Conservation (phyloP, 805 yeast genomes). For the Candida quercuum region DNA sequence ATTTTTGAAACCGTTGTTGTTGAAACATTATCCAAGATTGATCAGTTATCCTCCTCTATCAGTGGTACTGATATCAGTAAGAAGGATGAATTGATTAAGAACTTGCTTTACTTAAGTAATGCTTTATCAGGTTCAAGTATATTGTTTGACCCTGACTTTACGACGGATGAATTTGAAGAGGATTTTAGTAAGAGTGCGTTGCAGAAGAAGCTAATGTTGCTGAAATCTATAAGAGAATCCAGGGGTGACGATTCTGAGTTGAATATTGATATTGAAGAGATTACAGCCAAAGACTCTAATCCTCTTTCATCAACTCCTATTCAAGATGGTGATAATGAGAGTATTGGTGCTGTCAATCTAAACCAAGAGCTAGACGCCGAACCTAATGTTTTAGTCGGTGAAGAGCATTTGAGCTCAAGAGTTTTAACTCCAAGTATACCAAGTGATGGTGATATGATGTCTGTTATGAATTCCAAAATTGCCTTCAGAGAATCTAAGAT, state of each 20-base stretch:
- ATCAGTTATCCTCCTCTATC: constrained; percentile 26
- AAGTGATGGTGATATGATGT: constrained; percentile 28
- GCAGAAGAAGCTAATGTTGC: constrained; percentile 24
- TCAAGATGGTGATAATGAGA: constrained; percentile 15
- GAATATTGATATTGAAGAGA: constrained; percentile 33
- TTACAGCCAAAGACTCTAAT: constrained; percentile 26
- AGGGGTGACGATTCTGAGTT: constrained; percentile 30
- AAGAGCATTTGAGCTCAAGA: constrained; percentile 29
- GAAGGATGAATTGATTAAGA: constrained; percentile 50
- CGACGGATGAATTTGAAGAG: constrained; percentile 18
- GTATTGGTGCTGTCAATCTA: constrained; percentile 21
- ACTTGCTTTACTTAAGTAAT: constrained; percentile 52
- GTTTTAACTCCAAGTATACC: constrained; percentile 25
- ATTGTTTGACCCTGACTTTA: constrained; percentile 68
- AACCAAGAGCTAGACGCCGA: not conserved
- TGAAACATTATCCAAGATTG: constrained; percentile 38
- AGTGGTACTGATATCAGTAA: constrained; percentile 22
- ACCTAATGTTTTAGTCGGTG: constrained; percentile 33
- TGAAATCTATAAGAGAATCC: constrained; percentile 32
- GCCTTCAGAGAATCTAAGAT: constrained; percentile 56
- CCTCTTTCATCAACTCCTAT: constrained; percentile 5
- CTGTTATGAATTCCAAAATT: constrained; percentile 48
- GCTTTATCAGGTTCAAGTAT: constrained; percentile 65
- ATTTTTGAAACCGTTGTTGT: constrained; percentile 47
- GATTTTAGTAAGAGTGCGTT: constrained; percentile 10